Conservation (phyloP, 2,329 filamentous ascomycete species). For the Pseudogymnoascus sp. region DNA sequence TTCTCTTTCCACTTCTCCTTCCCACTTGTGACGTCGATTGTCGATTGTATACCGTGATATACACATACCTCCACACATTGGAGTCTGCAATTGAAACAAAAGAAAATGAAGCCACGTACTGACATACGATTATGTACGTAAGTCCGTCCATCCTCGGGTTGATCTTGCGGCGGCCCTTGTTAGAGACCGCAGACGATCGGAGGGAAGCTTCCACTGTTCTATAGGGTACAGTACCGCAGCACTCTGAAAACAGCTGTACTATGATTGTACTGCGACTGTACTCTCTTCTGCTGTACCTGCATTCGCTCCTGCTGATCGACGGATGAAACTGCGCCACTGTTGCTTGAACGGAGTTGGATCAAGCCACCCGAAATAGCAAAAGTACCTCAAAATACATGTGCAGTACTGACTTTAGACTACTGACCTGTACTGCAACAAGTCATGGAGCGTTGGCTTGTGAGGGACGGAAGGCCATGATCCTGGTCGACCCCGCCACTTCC, state of each 20-base stretch:
- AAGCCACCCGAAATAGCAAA: neutral
- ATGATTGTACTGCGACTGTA: neutral
- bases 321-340: slow-evolving; percentile 1
- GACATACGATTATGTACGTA: neutral
- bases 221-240: neutral
- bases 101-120: slow-evolving; percentile 1
- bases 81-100: neutral
- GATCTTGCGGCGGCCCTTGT: neutral
- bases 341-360: slow-evolving; percentile 1
- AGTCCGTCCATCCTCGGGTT: neutral
- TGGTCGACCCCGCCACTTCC: slow-evolving; percentile 1
- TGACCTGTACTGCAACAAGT: neutral
- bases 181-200: neutral
- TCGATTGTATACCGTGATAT: neutral
- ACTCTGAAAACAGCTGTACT: neutral
- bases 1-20: slow-evolving; percentile 4
- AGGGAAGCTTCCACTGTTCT: neutral
- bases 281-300: neutral
- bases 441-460: neutral
- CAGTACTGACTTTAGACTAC: neutral
- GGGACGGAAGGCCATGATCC: neutral
- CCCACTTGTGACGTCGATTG: slow-evolving; percentile 3
- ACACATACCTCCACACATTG: neutral
- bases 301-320: slow-evolving; percentile 1
- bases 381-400: neutral